Base-by-base conservation (phyloP, 2,329 filamentous ascomycete species). In the Cryphonectria japonica region DNA sequence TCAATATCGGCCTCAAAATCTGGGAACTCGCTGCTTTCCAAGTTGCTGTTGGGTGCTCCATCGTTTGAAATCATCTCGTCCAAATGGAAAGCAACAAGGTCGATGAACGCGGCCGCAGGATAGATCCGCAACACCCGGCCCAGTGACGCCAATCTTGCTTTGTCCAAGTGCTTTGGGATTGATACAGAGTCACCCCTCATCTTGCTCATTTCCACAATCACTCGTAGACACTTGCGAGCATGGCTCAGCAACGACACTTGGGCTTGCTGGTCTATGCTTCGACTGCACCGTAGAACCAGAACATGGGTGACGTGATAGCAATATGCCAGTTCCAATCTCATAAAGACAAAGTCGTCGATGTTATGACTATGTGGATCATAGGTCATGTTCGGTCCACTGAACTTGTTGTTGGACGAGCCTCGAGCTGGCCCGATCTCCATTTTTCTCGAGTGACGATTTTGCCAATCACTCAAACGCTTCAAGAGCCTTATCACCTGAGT, bases 241-340 rank as follows among this genome's bases (percentile, higher is more conserved):
- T 57, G 9, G 13, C 13, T 8, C 11, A 57, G n/a, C n/a, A 57
- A 57, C 7, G 7, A 2, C 26, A 16, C n/a, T 29, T 57, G n/a
- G 26, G 52, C 26, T 29, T 29, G 52, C 52, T 57, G 52, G n/a
- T 29, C 52, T 8, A 29, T 57, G n/a, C 26, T 57, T 29, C 26
- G 52, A 57, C 13, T 11, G 26, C 52, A 57, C 13, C 52, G 52
- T 2, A 57, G 26, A 3, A 57, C n/a, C 9, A 57, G 52, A 5
- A 57, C 52, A 11, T 57, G 52, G 52, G 52, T 57, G 52, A 57
- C 26, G 8, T 57, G 52, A 29, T 57, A 57, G 52, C 52, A 57
- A 5, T 57, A 57, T 14, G 26, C 52, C 8, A 57, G 52, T 14
- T 57, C 52, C 26, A 29, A 29, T 7, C 52, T 57, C n/a, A 26